Evolutionary conservation across 768 basidiomycete species (phyloP), one percentile per base, ranked within the genome.

Genomic region (Xanthoconium stramineum): DNA sequence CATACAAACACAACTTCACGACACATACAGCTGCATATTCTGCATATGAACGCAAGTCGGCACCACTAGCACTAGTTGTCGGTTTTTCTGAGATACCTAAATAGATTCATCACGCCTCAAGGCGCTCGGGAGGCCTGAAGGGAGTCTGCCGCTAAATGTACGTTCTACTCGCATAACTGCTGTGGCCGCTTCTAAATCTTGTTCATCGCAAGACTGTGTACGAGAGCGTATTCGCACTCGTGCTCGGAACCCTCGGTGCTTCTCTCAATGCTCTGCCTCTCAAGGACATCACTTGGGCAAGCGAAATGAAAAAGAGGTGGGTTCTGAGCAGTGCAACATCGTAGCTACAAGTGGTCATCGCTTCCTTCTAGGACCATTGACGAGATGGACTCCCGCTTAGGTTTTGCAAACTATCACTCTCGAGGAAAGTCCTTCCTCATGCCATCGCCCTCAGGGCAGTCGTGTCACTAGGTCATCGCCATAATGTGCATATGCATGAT

Each of bases 261-360:
- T 82, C 83, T n/a, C 63, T 89, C 56, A 85, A 81, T 60, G 79
- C 86, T 8, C 82, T 89, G 1, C 68, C 77, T 33, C 72, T 93
- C 35, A 90, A 86, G 62, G 89, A 92, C 64, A 89, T 93, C 56
- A 87, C 88, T 35, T 94, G 91, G 92, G 82, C 89, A 17, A 91
- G 88, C 62, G 91, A 95, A 73, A 94, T 94, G 91, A 81, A 80
- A 63, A 85, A 81, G 66, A 80, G 86, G 91, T 91, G 62, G 61
- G 83, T 71, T 17, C 32, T 8, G 7, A 40, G 32, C 20, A n/a
- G 35, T 46, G 0, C 29, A 5, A 46, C 29, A 24, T 4, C 19
- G 30, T 20, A 53, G 9, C 15, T 7, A 24, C 13, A 28, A 40
- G 13, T 46, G 20, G 46, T 45, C 50, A 42, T 53, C 38, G 19